phyloP scores from a whole-genome alignment of 148 eudicot genomes.

The Rhododendron williamsianum region DNA sequence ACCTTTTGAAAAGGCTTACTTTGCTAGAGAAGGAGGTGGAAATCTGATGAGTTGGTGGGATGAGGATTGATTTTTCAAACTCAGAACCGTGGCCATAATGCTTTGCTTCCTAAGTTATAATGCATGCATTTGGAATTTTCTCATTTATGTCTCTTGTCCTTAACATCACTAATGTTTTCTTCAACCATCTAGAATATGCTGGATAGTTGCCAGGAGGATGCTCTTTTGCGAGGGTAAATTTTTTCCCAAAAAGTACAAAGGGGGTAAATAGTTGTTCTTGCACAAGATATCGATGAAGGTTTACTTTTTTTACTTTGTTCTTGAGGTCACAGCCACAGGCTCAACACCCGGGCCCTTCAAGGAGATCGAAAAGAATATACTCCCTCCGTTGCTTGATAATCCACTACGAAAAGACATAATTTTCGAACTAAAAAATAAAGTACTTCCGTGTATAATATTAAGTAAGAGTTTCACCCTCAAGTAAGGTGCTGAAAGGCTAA shows the following conservation, averaged over 20 bases:
- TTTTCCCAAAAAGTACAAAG: neutral
- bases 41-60: neutral
- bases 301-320: too few relatives aligned
- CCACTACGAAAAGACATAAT: too few relatives aligned
- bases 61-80: neutral
- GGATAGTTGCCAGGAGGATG: neutral
- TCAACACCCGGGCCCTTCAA: neutral
- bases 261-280: neutral
- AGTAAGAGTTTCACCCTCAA: neutral
- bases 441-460: neutral
- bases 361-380: neutral
- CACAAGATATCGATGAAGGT: neutral
- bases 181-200: neutral
- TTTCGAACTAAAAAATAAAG: too few relatives aligned
- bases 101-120: neutral
- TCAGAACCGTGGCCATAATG: neutral
- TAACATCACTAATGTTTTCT: neutral
- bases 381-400: too few relatives aligned
- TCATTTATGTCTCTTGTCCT: neutral
- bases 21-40: neutral
- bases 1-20: neutral
- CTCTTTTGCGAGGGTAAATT: neutral
- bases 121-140: neutral
- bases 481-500: neutral
- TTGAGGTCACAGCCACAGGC: neutral